phyloP scores from a whole-genome alignment of 441 rosid species.

The Pelargonium fulgidum region DNA sequence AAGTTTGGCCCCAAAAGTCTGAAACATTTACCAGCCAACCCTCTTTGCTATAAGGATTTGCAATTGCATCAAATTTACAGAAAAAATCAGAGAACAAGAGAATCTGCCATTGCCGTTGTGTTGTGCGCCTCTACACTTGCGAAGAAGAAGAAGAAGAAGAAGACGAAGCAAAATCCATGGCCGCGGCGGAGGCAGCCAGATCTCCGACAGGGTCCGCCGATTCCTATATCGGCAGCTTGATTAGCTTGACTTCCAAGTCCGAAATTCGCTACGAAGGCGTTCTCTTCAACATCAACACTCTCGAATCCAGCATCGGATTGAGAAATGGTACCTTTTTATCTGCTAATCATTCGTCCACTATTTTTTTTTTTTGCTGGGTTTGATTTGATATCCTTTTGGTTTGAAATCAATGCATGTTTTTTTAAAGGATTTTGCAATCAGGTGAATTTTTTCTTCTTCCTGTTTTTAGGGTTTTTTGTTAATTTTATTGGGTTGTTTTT shows the following conservation, averaged over 20 bases:
- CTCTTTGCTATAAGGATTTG: too few species aligned
- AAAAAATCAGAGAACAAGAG: too few species aligned
- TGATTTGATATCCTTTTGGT: not conserved
- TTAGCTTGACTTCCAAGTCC: slow-evolving; percentile 39
- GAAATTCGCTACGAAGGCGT: slow-evolving; percentile 43
- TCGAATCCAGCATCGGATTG: slow-evolving; percentile 40
- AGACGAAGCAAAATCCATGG: slow-evolving; percentile 6
- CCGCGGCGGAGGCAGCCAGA: slow-evolving; percentile 22
- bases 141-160: not conserved
- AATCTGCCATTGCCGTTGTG: too few species aligned
- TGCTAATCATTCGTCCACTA: not conserved
- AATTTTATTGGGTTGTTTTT: not conserved
- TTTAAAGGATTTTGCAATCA: not conserved
- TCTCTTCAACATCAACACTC: slow-evolving; percentile 38
- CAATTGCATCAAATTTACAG: too few species aligned
- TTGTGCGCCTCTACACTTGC: too few species aligned
- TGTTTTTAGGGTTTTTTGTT: not conserved
- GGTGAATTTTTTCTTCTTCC: not conserved
- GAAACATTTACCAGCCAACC: too few species aligned
- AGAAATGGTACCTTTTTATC: slow-evolving; percentile 25
- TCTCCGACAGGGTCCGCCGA: slow-evolving; percentile 31
- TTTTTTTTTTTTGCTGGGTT: not conserved
- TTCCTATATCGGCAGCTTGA: slow-evolving; percentile 38
- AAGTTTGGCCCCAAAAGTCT: too few species aligned
- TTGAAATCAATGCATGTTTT: not conserved